These are phyloP conservation scores for Saussurea involucrata DNA, from an alignment of 129 eudicot genomes.

Conservation along the genomic window DNA sequence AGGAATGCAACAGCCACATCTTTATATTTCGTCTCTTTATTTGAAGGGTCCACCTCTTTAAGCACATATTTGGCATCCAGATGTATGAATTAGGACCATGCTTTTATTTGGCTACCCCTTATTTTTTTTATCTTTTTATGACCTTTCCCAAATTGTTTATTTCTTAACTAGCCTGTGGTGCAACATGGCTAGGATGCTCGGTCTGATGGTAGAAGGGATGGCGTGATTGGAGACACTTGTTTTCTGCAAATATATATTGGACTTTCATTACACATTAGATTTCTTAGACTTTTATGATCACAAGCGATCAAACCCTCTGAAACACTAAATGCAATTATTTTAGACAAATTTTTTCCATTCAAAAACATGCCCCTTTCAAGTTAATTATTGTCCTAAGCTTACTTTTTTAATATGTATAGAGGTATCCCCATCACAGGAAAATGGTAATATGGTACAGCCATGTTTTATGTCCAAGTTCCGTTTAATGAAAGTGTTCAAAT, in stretches of 20 bases:
- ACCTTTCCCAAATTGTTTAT: conserved; percentile 15
- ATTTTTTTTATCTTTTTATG: neutral
- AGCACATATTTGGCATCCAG: conserved; percentile 38
- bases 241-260: neutral
- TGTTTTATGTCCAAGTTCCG: neutral
- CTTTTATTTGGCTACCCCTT: conserved; percentile 22
- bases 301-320: neutral
- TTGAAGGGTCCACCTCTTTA: conserved; percentile 30
- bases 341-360: neutral
- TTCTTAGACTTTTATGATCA: neutral
- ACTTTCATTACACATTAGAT: neutral
- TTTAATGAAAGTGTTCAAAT: neutral
- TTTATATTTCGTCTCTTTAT: conserved; percentile 34
- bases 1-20: conserved; percentile 40
- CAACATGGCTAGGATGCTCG: neutral
- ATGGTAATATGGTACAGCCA: neutral
- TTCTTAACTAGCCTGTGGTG: neutral
- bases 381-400: neutral
- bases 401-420: neutral
- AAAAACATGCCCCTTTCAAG: neutral
- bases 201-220: neutral
- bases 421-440: neutral
- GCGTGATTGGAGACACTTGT: neutral
- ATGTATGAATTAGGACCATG: conserved; percentile 37
- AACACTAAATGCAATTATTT: neutral